These are phyloP conservation scores for Ophiostoma ulmi DNA, from an alignment of 2,329 filamentous ascomycete species.

Conservation along the genomic window DNA sequence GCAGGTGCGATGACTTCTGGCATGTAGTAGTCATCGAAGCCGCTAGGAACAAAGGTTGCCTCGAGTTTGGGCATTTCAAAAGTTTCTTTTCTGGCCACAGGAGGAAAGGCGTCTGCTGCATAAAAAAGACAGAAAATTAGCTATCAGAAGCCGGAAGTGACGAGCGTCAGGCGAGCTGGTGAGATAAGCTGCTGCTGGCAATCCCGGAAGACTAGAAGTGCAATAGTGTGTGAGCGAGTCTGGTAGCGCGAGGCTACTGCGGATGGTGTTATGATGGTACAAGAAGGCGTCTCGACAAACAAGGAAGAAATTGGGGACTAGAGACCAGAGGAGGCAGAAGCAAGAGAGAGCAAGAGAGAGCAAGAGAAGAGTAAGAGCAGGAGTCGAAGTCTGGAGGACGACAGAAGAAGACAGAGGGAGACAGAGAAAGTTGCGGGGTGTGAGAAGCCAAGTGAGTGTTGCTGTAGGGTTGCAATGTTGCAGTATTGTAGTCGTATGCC, in stretches of 20 bases:
- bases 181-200: constrained; percentile 7
- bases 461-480: background rate
- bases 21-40: constrained; percentile 54
- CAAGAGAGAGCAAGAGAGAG: background rate
- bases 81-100: constrained; percentile 26
- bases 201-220: background rate
- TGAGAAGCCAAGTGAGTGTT: constrained; percentile 12
- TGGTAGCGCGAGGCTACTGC: background rate
- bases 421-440: background rate
- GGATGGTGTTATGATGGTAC: background rate
- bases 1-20: constrained; percentile 53
- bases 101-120: constrained; percentile 27
- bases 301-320: background rate
- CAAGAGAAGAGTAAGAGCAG: background rate
- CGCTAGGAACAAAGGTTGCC: constrained; percentile 54
- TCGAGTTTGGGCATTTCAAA: constrained; percentile 43
- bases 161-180: constrained; percentile 7
- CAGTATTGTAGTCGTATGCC: background rate
- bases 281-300: background rate
- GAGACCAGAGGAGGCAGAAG: background rate
- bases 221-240: background rate
- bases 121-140: constrained; percentile 6
- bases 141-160: constrained; percentile 10
- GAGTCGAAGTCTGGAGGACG: background rate
- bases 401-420: background rate